Evolutionary conservation across 2,329 filamentous ascomycete genomes (phyloP), one percentile per base, ranked within the genome.

Genomic region (Verticillium albo-atrum): DNA sequence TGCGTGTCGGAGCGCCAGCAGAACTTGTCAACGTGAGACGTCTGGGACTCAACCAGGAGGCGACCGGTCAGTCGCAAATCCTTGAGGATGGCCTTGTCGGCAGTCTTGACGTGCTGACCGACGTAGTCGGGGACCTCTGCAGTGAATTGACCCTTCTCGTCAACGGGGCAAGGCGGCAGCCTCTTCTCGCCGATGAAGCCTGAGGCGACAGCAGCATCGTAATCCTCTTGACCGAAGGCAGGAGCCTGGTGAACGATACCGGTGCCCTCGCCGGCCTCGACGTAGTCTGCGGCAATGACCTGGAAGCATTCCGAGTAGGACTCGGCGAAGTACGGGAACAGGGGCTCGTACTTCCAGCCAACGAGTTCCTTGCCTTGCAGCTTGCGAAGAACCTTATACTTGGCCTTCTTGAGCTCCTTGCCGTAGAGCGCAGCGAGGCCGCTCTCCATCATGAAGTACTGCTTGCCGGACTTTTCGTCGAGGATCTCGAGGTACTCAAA

Each of bases 211-310:
- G 90, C 91, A 61, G 95, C 86, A 65, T 88, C 89, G 79, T 96
- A 97, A 88, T 98, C 94, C 65, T 97, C 94, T 76, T 97, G 91
- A 83, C 94, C 94, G 70, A 94, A 97, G 1, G 92, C 92, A 2
- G 94, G 94, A 4, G 94, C 85, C 74, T 97, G 92, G 74, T 98
- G 94, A 52, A 98, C 94, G 63, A 98, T 89, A 70, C 94, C 94
- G 34, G 92, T 91, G 86, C 94, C 94, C 68, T 91, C 92, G 61
- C 95, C 92, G 30, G 89, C 87, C 27, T 91, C 95, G 60, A 97
- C 93, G 69, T 97, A 97, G 6, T 82, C 86, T 37, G 90, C 94
- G 66, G 90, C 92, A 64, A 96, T 72, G 4, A 97, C 89, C 67
- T 82, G 85, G 82, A 96, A 97, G 4, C 86, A 92, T 59, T 96